Conservation (phyloP, 768 basidiomycete genomes). For the Trichaptum fuscoviolaceum region DNA sequence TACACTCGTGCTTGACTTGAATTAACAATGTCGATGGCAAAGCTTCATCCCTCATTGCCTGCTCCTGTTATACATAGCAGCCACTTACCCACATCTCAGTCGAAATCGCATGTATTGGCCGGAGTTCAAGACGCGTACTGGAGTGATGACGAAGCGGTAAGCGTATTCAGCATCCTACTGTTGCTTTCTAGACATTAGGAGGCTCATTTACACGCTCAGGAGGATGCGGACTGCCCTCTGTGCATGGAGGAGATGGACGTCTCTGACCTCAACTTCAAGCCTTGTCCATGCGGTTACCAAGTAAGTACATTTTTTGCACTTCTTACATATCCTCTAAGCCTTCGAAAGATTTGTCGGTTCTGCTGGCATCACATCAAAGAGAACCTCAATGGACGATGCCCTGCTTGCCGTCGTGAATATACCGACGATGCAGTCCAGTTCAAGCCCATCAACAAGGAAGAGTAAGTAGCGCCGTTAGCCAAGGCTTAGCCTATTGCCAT, state of each 20-base stretch:
- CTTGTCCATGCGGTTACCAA: constrained; percentile 98
- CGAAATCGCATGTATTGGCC: constrained; percentile 80
- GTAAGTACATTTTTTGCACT: constrained; percentile 35
- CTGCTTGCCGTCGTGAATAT: constrained; percentile 91
- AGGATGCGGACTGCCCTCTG: constrained; percentile 95
- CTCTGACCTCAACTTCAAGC: constrained; percentile 98
- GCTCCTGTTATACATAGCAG: constrained; percentile 65
- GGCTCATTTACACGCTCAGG: constrained; percentile 41
- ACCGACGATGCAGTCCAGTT: constrained; percentile 92
- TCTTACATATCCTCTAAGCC: background rate
- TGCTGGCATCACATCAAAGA: constrained; percentile 99
- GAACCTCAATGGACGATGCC: constrained; percentile 93
- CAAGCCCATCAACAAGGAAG: constrained; percentile 91
- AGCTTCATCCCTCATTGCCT: constrained; percentile 58
- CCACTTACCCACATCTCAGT: constrained; percentile 65
- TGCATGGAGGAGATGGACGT: constrained; percentile 99
- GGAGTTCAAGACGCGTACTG: constrained; percentile 96
- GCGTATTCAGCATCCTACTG: constrained; percentile 21
- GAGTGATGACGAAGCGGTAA: constrained; percentile 86
- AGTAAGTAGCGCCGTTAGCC: constrained; percentile 52
- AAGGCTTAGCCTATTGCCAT: background rate
- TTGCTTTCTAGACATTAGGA: constrained; percentile 3
- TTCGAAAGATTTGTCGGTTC: constrained; percentile 87
- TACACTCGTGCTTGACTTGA: background rate
- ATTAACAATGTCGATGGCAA: constrained; percentile 42